Percentiles rank a stretch among this genome's conserved stretches.
These are phyloP conservation scores for Lunasporangiospora selenospora DNA, from an alignment of 192 early-diverging fungal species.

Conservation along the genomic window DNA sequence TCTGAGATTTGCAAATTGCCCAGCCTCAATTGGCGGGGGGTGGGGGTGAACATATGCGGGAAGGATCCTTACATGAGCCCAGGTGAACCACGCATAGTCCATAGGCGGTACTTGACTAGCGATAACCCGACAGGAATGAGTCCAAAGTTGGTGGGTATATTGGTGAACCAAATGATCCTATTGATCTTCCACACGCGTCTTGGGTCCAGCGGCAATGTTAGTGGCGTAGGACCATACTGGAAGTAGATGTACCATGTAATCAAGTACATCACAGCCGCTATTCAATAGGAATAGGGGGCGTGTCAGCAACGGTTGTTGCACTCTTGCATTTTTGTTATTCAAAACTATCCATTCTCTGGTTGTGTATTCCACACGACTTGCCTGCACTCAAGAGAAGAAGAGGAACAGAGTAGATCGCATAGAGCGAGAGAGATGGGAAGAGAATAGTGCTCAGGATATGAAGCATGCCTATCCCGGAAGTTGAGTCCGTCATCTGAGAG, in stretches of 20 bases:
- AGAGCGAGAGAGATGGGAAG: too few relatives aligned
- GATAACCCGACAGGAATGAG: conserved; percentile 18
- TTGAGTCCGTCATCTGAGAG: too few relatives aligned
- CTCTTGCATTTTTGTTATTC: background rate
- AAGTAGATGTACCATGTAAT: conserved; percentile 14
- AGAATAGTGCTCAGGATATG: too few relatives aligned
- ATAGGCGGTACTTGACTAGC: conserved; percentile 15
- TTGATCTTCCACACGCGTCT: conserved; percentile 18
- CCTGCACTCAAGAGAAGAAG: background rate
- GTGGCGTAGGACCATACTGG: background rate
- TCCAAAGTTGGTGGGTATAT: conserved; percentile 13
- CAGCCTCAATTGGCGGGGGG: too few relatives aligned
- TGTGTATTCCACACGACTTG: background rate
- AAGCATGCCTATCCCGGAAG: too few relatives aligned
- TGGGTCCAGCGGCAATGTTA: conserved; percentile 9
- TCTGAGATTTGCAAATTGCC: too few relatives aligned
- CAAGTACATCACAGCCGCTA: conserved; percentile 8
- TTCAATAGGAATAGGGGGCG: too few relatives aligned
- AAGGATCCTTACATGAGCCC: conserved; percentile 10
- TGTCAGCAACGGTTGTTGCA: too few relatives aligned
- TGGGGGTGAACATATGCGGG: too few relatives aligned
- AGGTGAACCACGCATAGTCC: conserved; percentile 12
- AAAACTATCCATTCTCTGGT: background rate
- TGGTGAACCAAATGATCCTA: conserved; percentile 4
- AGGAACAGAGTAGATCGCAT: too few relatives aligned